Evolutionary conservation across 495 filamentous ascomycete genomes (phyloP).

Genomic region (Diplogelasinospora grovesii): DNA sequence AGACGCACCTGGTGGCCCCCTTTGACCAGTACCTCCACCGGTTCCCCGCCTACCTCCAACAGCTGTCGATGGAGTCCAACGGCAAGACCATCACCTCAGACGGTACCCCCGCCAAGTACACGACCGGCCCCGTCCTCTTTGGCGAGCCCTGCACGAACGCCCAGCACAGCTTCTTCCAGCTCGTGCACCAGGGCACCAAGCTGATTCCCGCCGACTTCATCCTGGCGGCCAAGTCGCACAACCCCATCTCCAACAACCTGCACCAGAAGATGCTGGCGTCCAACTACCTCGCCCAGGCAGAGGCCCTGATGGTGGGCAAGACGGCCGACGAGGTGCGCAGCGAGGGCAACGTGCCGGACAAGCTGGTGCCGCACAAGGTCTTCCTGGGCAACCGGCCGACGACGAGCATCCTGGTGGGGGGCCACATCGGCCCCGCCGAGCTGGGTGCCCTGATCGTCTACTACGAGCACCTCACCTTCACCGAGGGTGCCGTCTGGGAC

Average conservation of each 20-base stretch:
- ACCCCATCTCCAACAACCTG: constrained; percentile 82
- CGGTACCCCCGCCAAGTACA: constrained; percentile 91
- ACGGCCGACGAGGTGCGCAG: constrained; percentile 81
- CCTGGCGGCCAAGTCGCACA: constrained; percentile 90
- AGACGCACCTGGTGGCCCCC: constrained; percentile 93
- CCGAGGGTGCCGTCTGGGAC: constrained; percentile 95
- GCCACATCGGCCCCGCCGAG: constrained; percentile 85
- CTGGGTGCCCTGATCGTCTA: constrained; percentile 94
- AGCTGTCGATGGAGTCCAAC: constrained; percentile 99
- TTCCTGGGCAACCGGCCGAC: constrained; percentile 97
- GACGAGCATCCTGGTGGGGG: constrained; percentile 83
- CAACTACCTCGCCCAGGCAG: constrained; percentile 96
- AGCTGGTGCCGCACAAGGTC: constrained; percentile 93
- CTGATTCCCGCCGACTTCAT: constrained; percentile 98
- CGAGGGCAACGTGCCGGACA: constrained; percentile 69
- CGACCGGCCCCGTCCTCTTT: constrained; percentile 87
- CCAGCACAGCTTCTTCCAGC: constrained; percentile 99
- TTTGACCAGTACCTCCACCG: constrained; percentile 99
- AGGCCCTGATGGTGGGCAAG: constrained; percentile 98
- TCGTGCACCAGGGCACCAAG: constrained; percentile 98
- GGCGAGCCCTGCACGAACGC: constrained; percentile 98
- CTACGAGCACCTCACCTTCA: constrained; percentile 98
- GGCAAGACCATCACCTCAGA: constrained; percentile 93
- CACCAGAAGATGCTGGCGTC: constrained; percentile 99
- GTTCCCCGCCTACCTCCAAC: constrained; percentile 98